These are phyloP conservation scores for Ganoderma lucidum DNA, from an alignment of 1,284 basidiomycete genomes.

Conservation along the genomic window DNA sequence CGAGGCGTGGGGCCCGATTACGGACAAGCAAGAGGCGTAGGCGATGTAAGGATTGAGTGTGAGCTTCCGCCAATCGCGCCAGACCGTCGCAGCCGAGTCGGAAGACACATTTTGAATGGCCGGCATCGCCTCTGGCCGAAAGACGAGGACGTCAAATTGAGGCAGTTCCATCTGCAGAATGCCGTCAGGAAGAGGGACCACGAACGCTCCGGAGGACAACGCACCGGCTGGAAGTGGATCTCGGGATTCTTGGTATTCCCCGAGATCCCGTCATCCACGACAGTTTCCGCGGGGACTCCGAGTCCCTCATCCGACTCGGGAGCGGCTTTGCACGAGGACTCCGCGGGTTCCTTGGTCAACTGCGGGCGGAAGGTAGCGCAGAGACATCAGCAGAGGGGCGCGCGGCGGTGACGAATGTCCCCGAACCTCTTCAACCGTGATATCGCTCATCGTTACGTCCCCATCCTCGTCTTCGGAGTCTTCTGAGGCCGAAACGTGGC, in stretches of 20 bases:
- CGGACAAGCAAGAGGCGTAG: conserved; percentile 11
- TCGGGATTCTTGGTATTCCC: conserved; percentile 20
- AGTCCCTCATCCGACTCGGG: background rate
- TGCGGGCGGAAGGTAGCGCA: background rate
- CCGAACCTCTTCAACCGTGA: conserved; percentile 4
- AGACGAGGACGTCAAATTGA: conserved; percentile 21
- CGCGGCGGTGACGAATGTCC: background rate
- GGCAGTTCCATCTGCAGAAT: conserved; percentile 17
- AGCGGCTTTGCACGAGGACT: background rate
- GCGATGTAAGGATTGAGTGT: conserved; percentile 22
- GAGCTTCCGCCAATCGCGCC: conserved; percentile 21
- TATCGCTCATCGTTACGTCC: conserved; percentile 17
- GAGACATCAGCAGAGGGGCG: background rate
- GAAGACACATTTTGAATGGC: background rate
- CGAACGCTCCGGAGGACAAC: background rate
- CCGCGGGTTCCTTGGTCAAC: background rate
- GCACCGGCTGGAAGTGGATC: conserved; percentile 23
- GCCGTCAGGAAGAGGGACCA: too few relatives aligned
- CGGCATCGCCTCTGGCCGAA: conserved; percentile 21
- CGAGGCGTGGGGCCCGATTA: conserved; percentile 2
- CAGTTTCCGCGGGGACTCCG: conserved; percentile 10
- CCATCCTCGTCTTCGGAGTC: conserved; percentile 7
- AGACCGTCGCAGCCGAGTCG: conserved; percentile 2
- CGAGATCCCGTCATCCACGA: conserved; percentile 21
- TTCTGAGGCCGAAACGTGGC: background rate